Evolutionary conservation across 1,139 yeast genomes (phyloP), one percentile per base, ranked within the genome.

Genomic region (Saccharomyces pastorianus): DNA sequence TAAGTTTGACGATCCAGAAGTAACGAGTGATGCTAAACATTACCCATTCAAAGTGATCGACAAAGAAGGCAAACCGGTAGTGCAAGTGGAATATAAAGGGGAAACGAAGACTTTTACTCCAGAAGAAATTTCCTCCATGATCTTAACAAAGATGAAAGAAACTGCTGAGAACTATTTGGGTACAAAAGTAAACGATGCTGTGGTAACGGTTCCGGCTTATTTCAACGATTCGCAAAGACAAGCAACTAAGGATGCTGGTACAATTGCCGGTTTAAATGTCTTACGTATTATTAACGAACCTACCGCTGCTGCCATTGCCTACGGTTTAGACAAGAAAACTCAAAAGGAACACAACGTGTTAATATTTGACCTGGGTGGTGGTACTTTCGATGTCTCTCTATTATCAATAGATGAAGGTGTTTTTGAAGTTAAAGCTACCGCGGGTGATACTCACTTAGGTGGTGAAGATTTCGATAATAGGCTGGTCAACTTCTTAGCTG

Each of bases 201-300:
- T 85, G 58, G 85, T 85, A 62, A 84, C 90, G 50, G 89, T 91
- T 56, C 98, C 98, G 55, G 98, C 98, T 55, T 91, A 91, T 77
- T 91, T 91, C 79, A 93, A 91, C 74, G 98, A 91, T 75, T 96
- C 98, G 56, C 98, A 91, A 78, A 86, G 97, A 79, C 97, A 91
- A 75, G 98, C 98, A 59, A 91, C 98, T 60, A 90, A 91, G 79
- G 97, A 90, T 73, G 97, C 98, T 53, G 98, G 97, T 78, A 81
- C 88, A 58, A 91, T 91, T 79, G 96, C 97, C 50, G 98, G 98
- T 65, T 82, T 91, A 70, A 89, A 88, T 68, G 96, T 91, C 57
- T 81, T 90, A 70, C 86, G 98, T 78, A 90, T 91, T 70, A 96
- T 91, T 64, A 91, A 91, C 73, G 98, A 91, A 79, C 98, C 98